Base-by-base conservation (phyloP, 805 yeast species). In the Candida sakaeoensis region DNA sequence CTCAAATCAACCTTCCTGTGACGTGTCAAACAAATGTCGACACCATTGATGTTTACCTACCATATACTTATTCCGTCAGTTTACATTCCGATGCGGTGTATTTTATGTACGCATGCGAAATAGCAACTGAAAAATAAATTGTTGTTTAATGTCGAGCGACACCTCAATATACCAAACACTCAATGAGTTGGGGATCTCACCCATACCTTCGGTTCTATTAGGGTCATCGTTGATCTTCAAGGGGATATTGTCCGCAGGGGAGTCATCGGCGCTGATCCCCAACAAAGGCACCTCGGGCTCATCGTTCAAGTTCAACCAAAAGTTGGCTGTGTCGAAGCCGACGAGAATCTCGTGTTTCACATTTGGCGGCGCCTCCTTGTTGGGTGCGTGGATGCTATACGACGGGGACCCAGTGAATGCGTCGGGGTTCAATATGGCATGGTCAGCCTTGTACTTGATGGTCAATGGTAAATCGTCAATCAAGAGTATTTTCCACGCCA, bases 361-460 rank as follows among this genome's bases (percentile, higher is more conserved):
- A 8, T 85, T 85, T 55, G 84, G 87, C 4, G 62, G 74, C 1
- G 79, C 85, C 27, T 63, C 75, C 42, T 79, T 79, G 1, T 57
- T 82, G 14, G 91, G 91, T 18, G 80, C 85, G 3, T 83, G 77
- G 67, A 82, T 89, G 68, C 74, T 83, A 29, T 70, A 70, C 47
- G 96, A 89, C 54, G 82, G 85, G 12, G 96, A 88, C 52, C 61
- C 78, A 15, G 72, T 74, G 33, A 80, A 85, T 60, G 96, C 95
- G 3, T 72, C 91, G 1, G 96, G 95, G 0, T 83, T 89, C 53
- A 66, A 75, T 5, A 69, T 77, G 51, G 95, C 93, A 2, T 90
- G 96, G 96, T 77, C 86, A 6, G 58, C 84, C 6, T 60, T 89
- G 42, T 90, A 86, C 52, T 54, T 82, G 42, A 55, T 89, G 9